Percentiles rank a stretch among this genome's conserved stretches.
phyloP scores from a whole-genome alignment of 2,329 filamentous ascomycete genomes.

The Claviceps cyperi region DNA sequence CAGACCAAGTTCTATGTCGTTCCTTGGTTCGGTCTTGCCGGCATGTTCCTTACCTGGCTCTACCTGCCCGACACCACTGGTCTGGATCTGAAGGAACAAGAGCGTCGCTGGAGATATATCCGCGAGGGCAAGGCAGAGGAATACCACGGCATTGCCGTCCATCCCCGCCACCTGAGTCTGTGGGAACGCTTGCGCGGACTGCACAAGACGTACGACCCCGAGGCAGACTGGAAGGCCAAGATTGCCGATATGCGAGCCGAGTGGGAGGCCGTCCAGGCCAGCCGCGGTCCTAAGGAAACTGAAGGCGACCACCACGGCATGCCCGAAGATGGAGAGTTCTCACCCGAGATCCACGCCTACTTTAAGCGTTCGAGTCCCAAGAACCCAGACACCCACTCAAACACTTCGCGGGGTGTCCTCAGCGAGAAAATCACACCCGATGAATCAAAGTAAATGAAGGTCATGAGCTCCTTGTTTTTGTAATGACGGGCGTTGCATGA shows the following conservation, averaged over 20 bases:
- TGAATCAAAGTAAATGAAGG: not conserved
- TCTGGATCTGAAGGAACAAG: slow-evolving; percentile 92
- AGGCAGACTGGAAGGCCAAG: slow-evolving; percentile 69
- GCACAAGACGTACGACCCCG: slow-evolving; percentile 70
- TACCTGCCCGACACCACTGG: slow-evolving; percentile 96
- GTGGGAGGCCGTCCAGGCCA: slow-evolving; percentile 39
- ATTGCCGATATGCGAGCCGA: slow-evolving; percentile 64
- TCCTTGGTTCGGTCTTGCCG: slow-evolving; percentile 85
- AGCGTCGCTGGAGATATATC: slow-evolving; percentile 83
- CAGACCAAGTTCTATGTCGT: slow-evolving; percentile 82
- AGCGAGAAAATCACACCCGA: slow-evolving; percentile 15
- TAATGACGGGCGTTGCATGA: too few relatives aligned
- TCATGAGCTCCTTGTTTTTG: not conserved
- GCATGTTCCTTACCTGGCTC: slow-evolving; percentile 66
- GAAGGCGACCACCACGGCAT: slow-evolving; percentile 21
- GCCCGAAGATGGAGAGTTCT: slow-evolving; percentile 35
- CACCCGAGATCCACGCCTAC: slow-evolving; percentile 38
- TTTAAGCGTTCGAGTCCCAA: slow-evolving; percentile 30
- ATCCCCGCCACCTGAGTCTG: slow-evolving; percentile 72
- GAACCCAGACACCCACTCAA: not conserved
- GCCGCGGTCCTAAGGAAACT: slow-evolving; percentile 33
- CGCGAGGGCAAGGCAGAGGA: slow-evolving; percentile 61
- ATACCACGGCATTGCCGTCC: slow-evolving; percentile 87
- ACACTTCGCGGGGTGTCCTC: slow-evolving; percentile 8
- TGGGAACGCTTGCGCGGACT: slow-evolving; percentile 75